Base-by-base conservation (phyloP, 371 early-diverging fungal species). In the Mucor circinelloides region DNA sequence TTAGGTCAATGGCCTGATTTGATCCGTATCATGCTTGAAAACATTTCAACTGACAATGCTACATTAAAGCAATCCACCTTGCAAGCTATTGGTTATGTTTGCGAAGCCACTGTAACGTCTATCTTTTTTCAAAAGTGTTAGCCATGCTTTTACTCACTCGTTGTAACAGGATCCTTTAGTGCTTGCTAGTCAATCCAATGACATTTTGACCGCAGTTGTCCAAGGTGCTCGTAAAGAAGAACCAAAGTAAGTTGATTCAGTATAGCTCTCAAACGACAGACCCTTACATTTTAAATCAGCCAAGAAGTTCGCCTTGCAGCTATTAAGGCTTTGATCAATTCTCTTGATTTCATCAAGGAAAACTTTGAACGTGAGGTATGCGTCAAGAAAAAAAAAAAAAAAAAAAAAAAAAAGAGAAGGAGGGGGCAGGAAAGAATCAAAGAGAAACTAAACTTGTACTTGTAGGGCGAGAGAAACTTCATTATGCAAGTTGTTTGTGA, bases 401-500 rank as follows among this genome's bases (percentile, higher is more conserved):
- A 34, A n/a, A n/a, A n/a, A n/a, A n/a, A n/a, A n/a, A 6, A 30
- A 30, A 30, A 30, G 30, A 30, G n/a, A n/a, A n/a, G n/a, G 17
- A 15, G 42, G 42, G 12, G 25, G 25, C 1, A 8, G 25, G 0
- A 23, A 23, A 19, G 38, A 21, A 12, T 13, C 8, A 30, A 55
- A 40, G 3, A 15, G 12, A 34, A 25, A 31, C 15, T 23, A 28
- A 40, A 13, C n/a, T 21, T 46, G n/a, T 32, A 30, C n/a, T 30
- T 13, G 6, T 38, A 89, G 82, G 91, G 89, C 65, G 97, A 98
- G 78, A 88, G 99, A 66, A 96, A 98, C 81, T 94, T 92, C 65
- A 95, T 99, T 64, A 99, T 99, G 99, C 93, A 95, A 74, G 90
- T 95, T n/a, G 94, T 99, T 13, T 99, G 98, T 76, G 97, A 95